Evolutionary conservation across 192 early-diverging fungal species (phyloP), one percentile per base, ranked within the genome.

Genomic region (Coemansia sp.): DNA sequence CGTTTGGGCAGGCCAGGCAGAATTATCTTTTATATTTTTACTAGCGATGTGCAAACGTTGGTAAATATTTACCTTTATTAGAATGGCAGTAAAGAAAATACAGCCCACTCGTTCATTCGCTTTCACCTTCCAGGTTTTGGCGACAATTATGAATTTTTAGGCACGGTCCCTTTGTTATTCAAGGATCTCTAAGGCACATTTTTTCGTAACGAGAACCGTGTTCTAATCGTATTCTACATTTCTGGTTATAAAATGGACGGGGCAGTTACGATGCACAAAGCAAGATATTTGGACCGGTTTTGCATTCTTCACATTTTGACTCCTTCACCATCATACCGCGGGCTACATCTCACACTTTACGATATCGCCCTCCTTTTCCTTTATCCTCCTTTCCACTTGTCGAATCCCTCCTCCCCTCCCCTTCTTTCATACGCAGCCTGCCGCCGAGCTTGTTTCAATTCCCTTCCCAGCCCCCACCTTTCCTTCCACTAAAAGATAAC

Each of bases 61-160:
- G 32, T 9, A 34, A 57, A 57, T 34, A 57, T 57, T 57, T 57
- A 57, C 15, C 8, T 33, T 35, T 57, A n/a, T 10, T 17, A n/a
- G 34, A 32, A 20, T 9, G 15, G 55, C 34, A 57, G 55, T 36
- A 57, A 36, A 52, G 22, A 40, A 40, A 40, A 11, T 40, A 40
- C 29, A 29, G 29, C 29, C 45, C 45, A 19, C n/a, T 15, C 45
- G 17, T 54, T 54, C 52, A 20, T 20, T 54, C 8, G 17, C 45
- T 48, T 19, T 19, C 7, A 1, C 45, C 32, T 54, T 13, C 13
- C 20, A 32, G 19, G 32, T 4, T 29, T 29, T 29, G 17, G 33
- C 34, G 4, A 36, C 55, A 57, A 13, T 35, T 57, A 32, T 36
- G 55, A 7, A 15, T 57, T 36, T 57, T 57, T 57, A 57, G 34